Conservation (phyloP, 2,329 filamentous ascomycete species). For the Claviceps cyperi region DNA sequence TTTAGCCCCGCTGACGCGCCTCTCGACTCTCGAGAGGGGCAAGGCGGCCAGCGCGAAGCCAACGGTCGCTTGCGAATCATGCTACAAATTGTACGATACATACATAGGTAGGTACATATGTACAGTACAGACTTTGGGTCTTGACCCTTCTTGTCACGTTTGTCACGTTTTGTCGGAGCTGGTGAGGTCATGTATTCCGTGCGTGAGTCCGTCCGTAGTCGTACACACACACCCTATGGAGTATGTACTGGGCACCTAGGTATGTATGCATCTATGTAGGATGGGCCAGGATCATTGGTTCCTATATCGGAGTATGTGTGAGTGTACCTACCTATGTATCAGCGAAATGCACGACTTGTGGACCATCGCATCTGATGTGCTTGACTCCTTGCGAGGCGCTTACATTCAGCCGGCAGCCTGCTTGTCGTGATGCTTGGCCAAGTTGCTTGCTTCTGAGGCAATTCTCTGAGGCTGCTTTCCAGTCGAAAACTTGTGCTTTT, state of each 20-base stretch:
- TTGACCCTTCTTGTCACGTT: background rate
- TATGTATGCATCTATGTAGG: too few species aligned
- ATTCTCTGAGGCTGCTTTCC: too few species aligned
- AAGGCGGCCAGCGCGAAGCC: background rate
- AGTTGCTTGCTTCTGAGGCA: too few species aligned
- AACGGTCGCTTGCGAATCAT: background rate
- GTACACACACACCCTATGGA: background rate
- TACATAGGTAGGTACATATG: too few species aligned
- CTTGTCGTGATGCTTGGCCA: too few species aligned
- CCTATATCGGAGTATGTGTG: too few species aligned
- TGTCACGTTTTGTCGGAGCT: background rate
- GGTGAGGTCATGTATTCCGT: too few species aligned
- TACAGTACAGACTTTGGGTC: background rate
- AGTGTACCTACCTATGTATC: background rate
- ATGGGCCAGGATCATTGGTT: background rate
- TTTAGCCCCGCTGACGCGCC: constrained; percentile 4
- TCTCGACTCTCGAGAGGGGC: background rate
- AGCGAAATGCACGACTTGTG: background rate
- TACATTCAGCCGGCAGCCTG: too few species aligned
- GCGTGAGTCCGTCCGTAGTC: too few species aligned
- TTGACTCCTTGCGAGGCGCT: too few species aligned
- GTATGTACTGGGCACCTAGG: background rate
- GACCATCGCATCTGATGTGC: background rate
- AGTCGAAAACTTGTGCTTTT: too few species aligned
- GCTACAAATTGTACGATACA: too few species aligned